Evolutionary conservation across 768 basidiomycete species (phyloP), one percentile per base, ranked within the genome.

Genomic region (Tylopilus felleus): DNA sequence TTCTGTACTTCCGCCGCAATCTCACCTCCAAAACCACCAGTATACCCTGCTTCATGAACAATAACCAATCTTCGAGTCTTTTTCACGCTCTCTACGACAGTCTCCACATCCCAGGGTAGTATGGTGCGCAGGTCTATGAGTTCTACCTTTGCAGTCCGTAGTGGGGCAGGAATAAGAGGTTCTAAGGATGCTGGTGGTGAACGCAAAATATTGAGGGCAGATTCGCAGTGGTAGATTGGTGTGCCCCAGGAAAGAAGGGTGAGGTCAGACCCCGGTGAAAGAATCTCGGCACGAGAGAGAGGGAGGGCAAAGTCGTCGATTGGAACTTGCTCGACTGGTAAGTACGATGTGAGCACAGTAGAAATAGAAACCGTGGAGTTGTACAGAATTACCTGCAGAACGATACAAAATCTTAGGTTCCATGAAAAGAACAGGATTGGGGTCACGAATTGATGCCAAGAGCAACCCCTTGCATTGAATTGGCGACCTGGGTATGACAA

Each of bases 401-500:
- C 94, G 86, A 68, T 98, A 98, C 14, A 98, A 74, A 52, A 96
- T 81, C 74, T 98, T 86, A 42, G 94, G 94, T 69, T 98, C 94
- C 86, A 98, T 91, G 70, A 98, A 92, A 41, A 98, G 83, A 14
- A 93, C 90, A 0, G 95, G 95, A 63, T 95, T 95, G 1, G 92
- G 90, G 63, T 98, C 94, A 33, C 93, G 83, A 50, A 98, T 92
- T 0, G 93, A 85, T 16, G 84, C 81, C 9, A 97, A 77, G 5
- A 98, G 75, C 2, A 98, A 76, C 1, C 94, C 94, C 71, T 97
- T 97, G n/a, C 93, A 93, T 75, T 98, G 94, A 35, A 95, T 84
- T 1, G 94, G 94, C 2, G 93, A 93, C 36, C 94, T 87, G 4
- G 94, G 94, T 40, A 98, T 89, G n/a, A 97, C 91, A 51, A 97